Conservation (phyloP, 495 filamentous ascomycete genomes). For the Hyphodiscus hymeniophilus region DNA sequence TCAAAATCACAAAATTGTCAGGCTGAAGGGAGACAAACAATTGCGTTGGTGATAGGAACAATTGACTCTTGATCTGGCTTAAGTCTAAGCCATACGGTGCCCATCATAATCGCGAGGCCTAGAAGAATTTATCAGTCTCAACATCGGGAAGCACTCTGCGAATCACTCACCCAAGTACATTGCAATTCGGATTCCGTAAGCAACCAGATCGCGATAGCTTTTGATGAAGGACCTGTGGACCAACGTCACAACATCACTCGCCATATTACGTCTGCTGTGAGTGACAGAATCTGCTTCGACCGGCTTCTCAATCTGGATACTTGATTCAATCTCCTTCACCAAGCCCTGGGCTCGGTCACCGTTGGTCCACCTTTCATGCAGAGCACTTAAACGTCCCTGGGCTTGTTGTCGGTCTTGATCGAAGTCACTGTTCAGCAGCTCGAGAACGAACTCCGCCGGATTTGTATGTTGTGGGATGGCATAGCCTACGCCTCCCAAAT, state of each 20-base stretch:
- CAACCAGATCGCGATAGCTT: conserved; percentile 70
- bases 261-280: conserved; percentile 9
- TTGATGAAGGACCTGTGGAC: conserved; percentile 72
- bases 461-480: conserved; percentile 60
- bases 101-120: conserved; percentile 74
- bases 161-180: too few relatives aligned
- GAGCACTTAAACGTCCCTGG: conserved; percentile 27
- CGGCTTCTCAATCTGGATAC: neutral
- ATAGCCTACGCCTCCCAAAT: conserved; percentile 51
- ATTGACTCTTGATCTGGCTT: conserved; percentile 56
- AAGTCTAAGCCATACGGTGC: conserved; percentile 74
- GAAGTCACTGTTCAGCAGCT: conserved; percentile 71
- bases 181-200: conserved; percentile 69
- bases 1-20: too few relatives aligned
- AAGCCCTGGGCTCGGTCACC: neutral
- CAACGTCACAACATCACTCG: conserved; percentile 29
- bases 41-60: conserved; percentile 70
- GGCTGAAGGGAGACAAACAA: too few relatives aligned
- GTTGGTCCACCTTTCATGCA: conserved; percentile 38
- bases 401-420: conserved; percentile 34
- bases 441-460: conserved; percentile 70
- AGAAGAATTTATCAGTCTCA: too few relatives aligned
- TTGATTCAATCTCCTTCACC: neutral
- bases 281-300: neutral
- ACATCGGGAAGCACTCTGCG: too few relatives aligned